Evolutionary conservation across 352 stramenopile genomes (phyloP).

Genomic region (Phytopythium boreale): DNA sequence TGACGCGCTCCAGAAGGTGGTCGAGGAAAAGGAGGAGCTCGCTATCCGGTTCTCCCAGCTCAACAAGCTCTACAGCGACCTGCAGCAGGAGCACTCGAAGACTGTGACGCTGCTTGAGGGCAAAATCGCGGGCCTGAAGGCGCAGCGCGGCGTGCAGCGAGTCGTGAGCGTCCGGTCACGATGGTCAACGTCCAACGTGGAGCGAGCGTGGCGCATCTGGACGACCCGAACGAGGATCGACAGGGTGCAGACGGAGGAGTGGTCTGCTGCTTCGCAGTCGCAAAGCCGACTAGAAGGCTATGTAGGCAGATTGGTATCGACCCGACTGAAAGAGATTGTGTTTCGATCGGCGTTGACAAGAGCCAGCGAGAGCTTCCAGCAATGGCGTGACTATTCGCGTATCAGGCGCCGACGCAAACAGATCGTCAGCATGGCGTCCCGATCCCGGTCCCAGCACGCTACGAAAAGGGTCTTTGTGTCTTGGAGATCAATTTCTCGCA

Average conservation of each 20-base stretch:
- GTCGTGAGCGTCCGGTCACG: constrained; percentile 20
- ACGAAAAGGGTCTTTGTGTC: constrained; percentile 6
- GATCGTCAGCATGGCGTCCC: background rate
- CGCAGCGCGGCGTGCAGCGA: constrained; percentile 14
- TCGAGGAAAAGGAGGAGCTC: constrained; percentile 72
- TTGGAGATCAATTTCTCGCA: constrained; percentile 11
- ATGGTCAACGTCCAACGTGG: constrained; percentile 33
- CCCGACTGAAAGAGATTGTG: background rate
- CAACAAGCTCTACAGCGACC: constrained; percentile 25
- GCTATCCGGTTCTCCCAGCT: constrained; percentile 34
- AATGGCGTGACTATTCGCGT: constrained; percentile 8
- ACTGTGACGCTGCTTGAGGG: constrained; percentile 18
- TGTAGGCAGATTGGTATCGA: background rate
- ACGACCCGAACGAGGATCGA: constrained; percentile 2
- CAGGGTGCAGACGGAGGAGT: background rate
- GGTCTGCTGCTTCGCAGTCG: background rate
- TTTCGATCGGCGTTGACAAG: background rate
- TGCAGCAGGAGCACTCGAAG: constrained; percentile 27
- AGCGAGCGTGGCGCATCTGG: constrained; percentile 44
- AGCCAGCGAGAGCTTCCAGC: constrained; percentile 12
- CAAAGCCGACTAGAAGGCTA: background rate
- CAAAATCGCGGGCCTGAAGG: constrained; percentile 16
- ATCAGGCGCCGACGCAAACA: constrained; percentile 8
- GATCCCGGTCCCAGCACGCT: background rate
- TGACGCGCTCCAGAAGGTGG: constrained; percentile 48